Evolutionary conservation across 2,329 filamentous ascomycete genomes (phyloP), one percentile per base, ranked within the genome.

Genomic region (Rhytidhysteron rufulum): DNA sequence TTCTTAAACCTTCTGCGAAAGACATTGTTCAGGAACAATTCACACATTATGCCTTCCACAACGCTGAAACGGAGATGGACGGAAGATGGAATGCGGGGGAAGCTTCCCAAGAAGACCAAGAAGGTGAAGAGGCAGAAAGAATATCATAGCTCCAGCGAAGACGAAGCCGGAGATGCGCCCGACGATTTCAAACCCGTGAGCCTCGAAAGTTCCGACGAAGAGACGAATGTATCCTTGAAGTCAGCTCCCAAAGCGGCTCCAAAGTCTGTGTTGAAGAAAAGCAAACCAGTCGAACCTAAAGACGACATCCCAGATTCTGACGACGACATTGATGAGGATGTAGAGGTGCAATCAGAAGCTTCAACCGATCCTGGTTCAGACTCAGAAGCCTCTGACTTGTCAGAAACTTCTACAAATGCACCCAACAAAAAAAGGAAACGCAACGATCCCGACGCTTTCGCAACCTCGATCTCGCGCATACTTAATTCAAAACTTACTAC

Each of bases 361-460:
- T 16, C 13, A 32, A 51, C 49, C 37, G 56, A 57, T 39, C 51
- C 51, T 0, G 56, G 60, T 32, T 50, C 47, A 18, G 55, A 57
- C 37, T 45, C 37, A 29, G 69, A 71, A 10, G 66, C 66, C 27
- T 54, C 57, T 9, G 57, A 58, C 15, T 42, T 48, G 19, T 65
- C 62, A 3, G 58, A 65, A 37, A 61, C 53, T 6, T 64, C 58
- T 19, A 62, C 56, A 8, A 55, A 51, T 29, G 51, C 53, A 8
- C 47, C 45, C 6, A 47, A 53, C 6, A 54, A 57, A 25, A 70
- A 67, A 53, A 85, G 81, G 57, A 97, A 97, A 70, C 85, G 90
- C 60, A 95, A 95, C 68, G 91, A 98, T 66, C 90, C 93, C 3
- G 74, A 78, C 48, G 89, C 88, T 38, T 97, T 98, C 65, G 88